Evolutionary conservation across 306 rosid genomes (phyloP).

Genomic region (Quercus agrifolia): DNA sequence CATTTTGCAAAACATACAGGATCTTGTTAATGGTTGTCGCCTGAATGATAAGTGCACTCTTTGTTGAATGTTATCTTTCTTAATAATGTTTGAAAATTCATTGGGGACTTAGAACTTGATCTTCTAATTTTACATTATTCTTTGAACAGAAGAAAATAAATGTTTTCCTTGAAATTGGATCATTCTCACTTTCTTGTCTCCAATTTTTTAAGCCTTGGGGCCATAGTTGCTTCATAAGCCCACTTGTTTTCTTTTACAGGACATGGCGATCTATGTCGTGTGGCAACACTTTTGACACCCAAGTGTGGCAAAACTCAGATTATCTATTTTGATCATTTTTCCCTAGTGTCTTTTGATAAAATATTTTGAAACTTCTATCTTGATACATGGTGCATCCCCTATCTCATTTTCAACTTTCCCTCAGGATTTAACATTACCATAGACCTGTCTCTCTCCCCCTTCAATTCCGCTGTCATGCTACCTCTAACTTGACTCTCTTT

Average conservation of each 20-base stretch:
- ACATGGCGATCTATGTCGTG: neutral
- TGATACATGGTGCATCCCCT: neutral
- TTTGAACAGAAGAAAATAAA: neutral
- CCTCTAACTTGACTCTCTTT: slow-evolving; percentile 1
- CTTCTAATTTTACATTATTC: neutral
- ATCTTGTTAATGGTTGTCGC: neutral
- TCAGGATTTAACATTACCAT: neutral
- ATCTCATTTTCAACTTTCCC: neutral
- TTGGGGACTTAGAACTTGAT: neutral
- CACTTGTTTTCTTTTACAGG: neutral
- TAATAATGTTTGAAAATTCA: neutral
- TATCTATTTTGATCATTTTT: neutral
- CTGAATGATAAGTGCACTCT: neutral
- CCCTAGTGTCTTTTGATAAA: too few relatives aligned
- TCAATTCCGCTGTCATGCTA: neutral
- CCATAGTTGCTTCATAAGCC: neutral
- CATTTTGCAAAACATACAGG: neutral
- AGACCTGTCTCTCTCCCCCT: neutral
- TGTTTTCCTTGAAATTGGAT: neutral
- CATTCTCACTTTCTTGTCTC: neutral
- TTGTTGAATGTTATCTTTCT: neutral
- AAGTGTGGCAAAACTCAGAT: neutral
- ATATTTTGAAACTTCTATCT: neutral
- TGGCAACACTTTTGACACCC: neutral
- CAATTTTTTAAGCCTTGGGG: neutral